Percentiles rank a stretch among this genome's conserved stretches.
Evolutionary conservation across 495 filamentous ascomycete species (phyloP).

Genomic region (Aspergillus avenaceus): DNA sequence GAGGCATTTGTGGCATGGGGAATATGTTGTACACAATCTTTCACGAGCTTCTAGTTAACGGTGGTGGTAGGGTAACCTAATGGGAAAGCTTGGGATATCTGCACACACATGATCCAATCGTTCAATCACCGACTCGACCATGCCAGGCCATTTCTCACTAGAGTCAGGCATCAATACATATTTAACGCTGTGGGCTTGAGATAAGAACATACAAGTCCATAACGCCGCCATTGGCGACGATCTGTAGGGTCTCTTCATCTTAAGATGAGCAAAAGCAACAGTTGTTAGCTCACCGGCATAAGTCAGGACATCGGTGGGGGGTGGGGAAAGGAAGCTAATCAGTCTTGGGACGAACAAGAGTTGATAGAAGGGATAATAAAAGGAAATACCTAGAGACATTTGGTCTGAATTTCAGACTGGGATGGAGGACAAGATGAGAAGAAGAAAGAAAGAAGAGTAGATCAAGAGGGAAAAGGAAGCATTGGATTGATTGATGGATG

Average conservation of each 20-base stretch:
- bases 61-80: too few relatives aligned
- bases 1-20: slow-evolving; percentile 40
- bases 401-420: slow-evolving; percentile 8
- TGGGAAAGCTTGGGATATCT: slow-evolving; percentile 1
- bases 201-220: slow-evolving; percentile 61
- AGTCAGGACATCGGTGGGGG: not conserved
- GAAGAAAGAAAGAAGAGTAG: not conserved
- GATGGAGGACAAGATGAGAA: not conserved
- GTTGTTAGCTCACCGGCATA: not conserved
- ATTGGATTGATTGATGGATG: too few relatives aligned
- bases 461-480: not conserved
- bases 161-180: slow-evolving; percentile 9
- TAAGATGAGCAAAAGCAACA: not conserved
- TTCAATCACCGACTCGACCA: slow-evolving; percentile 47
- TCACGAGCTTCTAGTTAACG: slow-evolving; percentile 9
- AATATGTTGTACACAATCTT: slow-evolving; percentile 54
- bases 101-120: slow-evolving; percentile 49
- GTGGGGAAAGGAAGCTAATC: slow-evolving; percentile 14
- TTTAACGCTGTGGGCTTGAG: not conserved
- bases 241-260: slow-evolving; percentile 61
- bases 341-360: too few relatives aligned
- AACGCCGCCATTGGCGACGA: slow-evolving; percentile 59
- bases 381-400: slow-evolving; percentile 44
- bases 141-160: slow-evolving; percentile 52
- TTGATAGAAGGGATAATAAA: too few relatives aligned